These are phyloP conservation scores for Poteriospumella lacustris DNA, from an alignment of 108 stramenopile genomes.

Conservation along the genomic window DNA sequence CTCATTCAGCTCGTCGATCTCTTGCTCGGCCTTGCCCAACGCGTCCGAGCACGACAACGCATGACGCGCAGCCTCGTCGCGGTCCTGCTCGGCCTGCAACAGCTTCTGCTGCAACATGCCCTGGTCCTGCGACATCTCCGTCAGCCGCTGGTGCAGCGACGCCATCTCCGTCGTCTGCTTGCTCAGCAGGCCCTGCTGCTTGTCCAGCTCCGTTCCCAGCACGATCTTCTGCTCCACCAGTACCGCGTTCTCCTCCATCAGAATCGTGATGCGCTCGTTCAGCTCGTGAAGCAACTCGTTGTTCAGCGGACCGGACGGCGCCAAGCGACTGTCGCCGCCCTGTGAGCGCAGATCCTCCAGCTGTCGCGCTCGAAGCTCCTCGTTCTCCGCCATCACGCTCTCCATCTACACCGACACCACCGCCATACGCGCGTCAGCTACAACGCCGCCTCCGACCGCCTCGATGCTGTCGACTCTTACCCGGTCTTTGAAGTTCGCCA, in stretches of 20 bases:
- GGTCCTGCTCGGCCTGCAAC: neutral
- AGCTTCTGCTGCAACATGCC: neutral
- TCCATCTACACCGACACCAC: neutral
- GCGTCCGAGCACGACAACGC: neutral
- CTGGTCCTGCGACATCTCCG: neutral
- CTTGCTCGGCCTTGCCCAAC: conserved; percentile 4
- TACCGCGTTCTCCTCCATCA: conserved; percentile 18
- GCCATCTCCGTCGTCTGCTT: neutral
- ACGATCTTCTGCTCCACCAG: conserved; percentile 2
- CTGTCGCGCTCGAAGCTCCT: neutral
- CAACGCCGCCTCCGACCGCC: neutral
- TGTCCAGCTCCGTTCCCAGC: neutral
- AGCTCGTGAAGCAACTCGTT: conserved; percentile 3
- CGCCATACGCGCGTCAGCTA: neutral
- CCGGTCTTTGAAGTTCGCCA: neutral
- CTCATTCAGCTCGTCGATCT: neutral
- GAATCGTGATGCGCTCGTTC: neutral
- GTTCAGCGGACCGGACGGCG: neutral
- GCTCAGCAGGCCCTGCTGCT: neutral
- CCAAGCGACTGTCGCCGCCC: neutral
- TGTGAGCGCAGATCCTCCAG: neutral
- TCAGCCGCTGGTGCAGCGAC: neutral
- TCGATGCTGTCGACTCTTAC: neutral
- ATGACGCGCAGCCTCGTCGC: conserved; percentile 1
- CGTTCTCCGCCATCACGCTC: neutral